Conservation (phyloP, 495 filamentous ascomycete species). For the Poronia punctata region DNA sequence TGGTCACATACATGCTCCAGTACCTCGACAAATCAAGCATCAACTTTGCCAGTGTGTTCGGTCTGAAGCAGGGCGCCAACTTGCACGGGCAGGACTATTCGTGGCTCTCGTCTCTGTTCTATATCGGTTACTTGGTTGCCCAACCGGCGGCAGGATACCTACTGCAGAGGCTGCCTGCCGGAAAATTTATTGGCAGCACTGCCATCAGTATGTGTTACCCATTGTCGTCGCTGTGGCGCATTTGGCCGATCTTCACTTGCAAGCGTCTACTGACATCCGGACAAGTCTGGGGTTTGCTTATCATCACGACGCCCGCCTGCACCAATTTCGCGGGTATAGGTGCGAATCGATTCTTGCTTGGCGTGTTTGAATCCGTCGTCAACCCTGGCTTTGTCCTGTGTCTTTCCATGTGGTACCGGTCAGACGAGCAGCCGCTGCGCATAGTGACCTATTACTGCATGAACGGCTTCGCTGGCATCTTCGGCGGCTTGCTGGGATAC, state of each 20-base stretch:
- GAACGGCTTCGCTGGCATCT: conserved; percentile 50
- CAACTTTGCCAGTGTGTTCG: conserved; percentile 55
- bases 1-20: conserved; percentile 49
- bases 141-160: conserved; percentile 47
- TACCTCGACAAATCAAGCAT: conserved; percentile 56
- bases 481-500: conserved; percentile 46
- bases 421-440: conserved; percentile 48
- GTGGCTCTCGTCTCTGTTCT: conserved; percentile 53
- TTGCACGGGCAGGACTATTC: conserved; percentile 51
- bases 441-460: conserved; percentile 49
- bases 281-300: conserved; percentile 34
- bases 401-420: conserved; percentile 52
- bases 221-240: not conserved
- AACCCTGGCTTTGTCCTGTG: conserved; percentile 53
- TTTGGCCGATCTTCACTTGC: not conserved
- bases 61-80: conserved; percentile 44
- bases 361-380: conserved; percentile 48
- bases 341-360: conserved; percentile 46
- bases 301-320: conserved; percentile 43
- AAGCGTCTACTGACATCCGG: conserved; percentile 3
- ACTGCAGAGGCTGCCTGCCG: conserved; percentile 47
- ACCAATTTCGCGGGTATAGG: conserved; percentile 44
- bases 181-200: conserved; percentile 42
- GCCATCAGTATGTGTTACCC: conserved; percentile 23
- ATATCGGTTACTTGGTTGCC: conserved; percentile 47